Percentiles rank a stretch among this genome's conserved stretches.
Evolutionary conservation across 208 protist species (phyloP).

Genomic region (Trypanosoma boissoni): DNA sequence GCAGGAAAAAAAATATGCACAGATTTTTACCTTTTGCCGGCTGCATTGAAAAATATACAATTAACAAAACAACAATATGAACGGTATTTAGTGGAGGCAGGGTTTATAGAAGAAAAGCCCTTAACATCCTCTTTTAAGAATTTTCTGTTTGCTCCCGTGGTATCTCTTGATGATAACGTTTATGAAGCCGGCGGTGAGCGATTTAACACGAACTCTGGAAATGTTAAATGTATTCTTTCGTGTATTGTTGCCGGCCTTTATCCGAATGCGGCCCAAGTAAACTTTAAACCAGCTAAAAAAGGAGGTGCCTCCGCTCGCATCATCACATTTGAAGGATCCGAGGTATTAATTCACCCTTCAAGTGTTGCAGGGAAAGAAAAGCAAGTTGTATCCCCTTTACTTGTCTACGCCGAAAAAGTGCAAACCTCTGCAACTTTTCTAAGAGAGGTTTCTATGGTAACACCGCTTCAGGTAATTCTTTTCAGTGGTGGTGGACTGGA

Average conservation of each 20-base stretch:
- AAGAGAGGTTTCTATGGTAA: slow-evolving; percentile 87
- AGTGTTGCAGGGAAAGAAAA: slow-evolving; percentile 82
- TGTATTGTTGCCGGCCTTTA: slow-evolving; percentile 94
- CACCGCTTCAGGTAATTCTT: slow-evolving; percentile 90
- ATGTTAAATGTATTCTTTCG: slow-evolving; percentile 82
- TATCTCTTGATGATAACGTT: slow-evolving; percentile 63
- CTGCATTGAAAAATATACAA: slow-evolving; percentile 85
- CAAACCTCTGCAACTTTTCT: slow-evolving; percentile 92
- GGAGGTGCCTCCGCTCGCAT: slow-evolving; percentile 18
- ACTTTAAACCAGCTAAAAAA: slow-evolving; percentile 20
- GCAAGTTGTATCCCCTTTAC: slow-evolving; percentile 64
- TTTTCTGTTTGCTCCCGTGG: slow-evolving; percentile 65
- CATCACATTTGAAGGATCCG: slow-evolving; percentile 76
- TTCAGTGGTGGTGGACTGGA: slow-evolving; percentile 86
- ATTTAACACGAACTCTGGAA: slow-evolving; percentile 86
- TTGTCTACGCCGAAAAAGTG: slow-evolving; percentile 94
- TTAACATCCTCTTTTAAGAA: slow-evolving; percentile 22
- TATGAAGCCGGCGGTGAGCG: slow-evolving; percentile 80
- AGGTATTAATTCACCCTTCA: slow-evolving; percentile 88
- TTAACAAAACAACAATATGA: slow-evolving; percentile 92
- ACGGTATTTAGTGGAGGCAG: slow-evolving; percentile 86
- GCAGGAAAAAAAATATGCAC: slow-evolving; percentile 68
- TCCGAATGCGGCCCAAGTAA: slow-evolving; percentile 90
- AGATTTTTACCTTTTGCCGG: slow-evolving; percentile 77
- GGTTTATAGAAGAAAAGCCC: slow-evolving; percentile 73